phyloP scores from a whole-genome alignment of 371 early-diverging fungal genomes.

The Basidiobolus meristosporus region DNA sequence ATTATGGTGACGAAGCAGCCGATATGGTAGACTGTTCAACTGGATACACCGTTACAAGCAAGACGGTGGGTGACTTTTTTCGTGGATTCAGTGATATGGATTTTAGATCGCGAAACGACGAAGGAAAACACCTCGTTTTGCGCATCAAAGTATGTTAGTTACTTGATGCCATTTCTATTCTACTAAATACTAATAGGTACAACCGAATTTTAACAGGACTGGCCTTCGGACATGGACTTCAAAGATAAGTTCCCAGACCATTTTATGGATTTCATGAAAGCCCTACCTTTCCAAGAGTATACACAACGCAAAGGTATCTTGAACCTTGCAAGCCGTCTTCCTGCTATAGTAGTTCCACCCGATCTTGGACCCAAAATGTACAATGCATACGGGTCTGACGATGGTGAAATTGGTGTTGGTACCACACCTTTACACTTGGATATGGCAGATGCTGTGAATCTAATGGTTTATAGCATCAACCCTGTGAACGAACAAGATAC shows the following conservation, averaged over 20 bases:
- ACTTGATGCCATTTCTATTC: neutral
- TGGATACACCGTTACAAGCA: slow-evolving; percentile 1
- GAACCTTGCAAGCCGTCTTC: slow-evolving; percentile 39
- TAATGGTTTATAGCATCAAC: slow-evolving; percentile 27
- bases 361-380: slow-evolving; percentile 63
- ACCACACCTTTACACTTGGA: slow-evolving; percentile 52
- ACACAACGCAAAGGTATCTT: slow-evolving; percentile 23
- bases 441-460: slow-evolving; percentile 54
- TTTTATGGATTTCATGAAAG: slow-evolving; percentile 23
- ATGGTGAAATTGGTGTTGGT: slow-evolving; percentile 16
- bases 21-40: slow-evolving; percentile 18
- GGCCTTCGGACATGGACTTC: slow-evolving; percentile 39
- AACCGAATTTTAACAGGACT: slow-evolving; percentile 21
- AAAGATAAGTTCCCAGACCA: slow-evolving; percentile 19
- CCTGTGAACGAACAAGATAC: neutral
- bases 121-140: slow-evolving; percentile 4
- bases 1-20: slow-evolving; percentile 13
- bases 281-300: slow-evolving; percentile 36
- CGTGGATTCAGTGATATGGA: slow-evolving; percentile 10
- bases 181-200: neutral
- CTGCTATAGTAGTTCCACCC: slow-evolving; percentile 24
- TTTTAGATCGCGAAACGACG: neutral
- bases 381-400: slow-evolving; percentile 31
- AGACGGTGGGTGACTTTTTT: slow-evolving; percentile 17
- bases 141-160: slow-evolving; percentile 15